phyloP scores from a whole-genome alignment of 2,329 filamentous ascomycete genomes.

The Cryphonectria radicalis region DNA sequence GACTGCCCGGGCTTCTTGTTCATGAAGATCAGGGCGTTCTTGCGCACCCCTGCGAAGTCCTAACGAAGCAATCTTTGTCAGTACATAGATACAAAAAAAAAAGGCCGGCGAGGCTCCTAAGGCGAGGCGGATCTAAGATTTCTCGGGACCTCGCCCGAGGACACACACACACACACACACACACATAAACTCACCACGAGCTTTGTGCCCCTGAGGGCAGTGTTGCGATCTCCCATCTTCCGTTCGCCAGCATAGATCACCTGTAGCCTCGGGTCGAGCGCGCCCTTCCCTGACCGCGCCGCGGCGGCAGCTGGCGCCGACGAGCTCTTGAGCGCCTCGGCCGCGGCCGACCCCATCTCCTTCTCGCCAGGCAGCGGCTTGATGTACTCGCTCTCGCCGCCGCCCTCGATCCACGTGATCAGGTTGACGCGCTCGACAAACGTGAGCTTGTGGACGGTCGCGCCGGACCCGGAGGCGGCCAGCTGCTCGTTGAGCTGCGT shows the following conservation, averaged over 20 bases:
- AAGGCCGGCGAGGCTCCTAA: not conserved
- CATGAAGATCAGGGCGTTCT: slow-evolving; percentile 79
- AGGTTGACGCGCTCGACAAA: slow-evolving; percentile 92
- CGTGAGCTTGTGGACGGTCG: slow-evolving; percentile 81
- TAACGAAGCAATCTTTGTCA: not conserved
- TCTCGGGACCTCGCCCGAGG: too few relatives aligned
- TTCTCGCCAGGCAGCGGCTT: slow-evolving; percentile 75
- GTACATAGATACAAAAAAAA: not conserved
- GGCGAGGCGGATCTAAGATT: not conserved
- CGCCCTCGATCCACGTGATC: slow-evolving; percentile 90
- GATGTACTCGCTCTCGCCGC: slow-evolving; percentile 91
- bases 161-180: slow-evolving; percentile 40
- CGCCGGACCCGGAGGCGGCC: slow-evolving; percentile 51
- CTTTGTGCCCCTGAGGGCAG: slow-evolving; percentile 82
- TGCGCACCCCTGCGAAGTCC: slow-evolving; percentile 92
- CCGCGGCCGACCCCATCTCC: slow-evolving; percentile 43
- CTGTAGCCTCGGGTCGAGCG: slow-evolving; percentile 77
- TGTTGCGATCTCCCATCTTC: slow-evolving; percentile 91
- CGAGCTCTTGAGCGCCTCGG: slow-evolving; percentile 41
- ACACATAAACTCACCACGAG: slow-evolving; percentile 70
- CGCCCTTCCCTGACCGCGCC: slow-evolving; percentile 64
- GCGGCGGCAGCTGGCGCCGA: slow-evolving; percentile 47
- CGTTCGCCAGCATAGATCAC: slow-evolving; percentile 93
- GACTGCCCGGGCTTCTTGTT: slow-evolving; percentile 57
- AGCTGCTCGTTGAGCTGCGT: slow-evolving; percentile 81